Evolutionary conservation across 23 red algal species (phyloP).

Genomic region (Agarophyton chilense): DNA sequence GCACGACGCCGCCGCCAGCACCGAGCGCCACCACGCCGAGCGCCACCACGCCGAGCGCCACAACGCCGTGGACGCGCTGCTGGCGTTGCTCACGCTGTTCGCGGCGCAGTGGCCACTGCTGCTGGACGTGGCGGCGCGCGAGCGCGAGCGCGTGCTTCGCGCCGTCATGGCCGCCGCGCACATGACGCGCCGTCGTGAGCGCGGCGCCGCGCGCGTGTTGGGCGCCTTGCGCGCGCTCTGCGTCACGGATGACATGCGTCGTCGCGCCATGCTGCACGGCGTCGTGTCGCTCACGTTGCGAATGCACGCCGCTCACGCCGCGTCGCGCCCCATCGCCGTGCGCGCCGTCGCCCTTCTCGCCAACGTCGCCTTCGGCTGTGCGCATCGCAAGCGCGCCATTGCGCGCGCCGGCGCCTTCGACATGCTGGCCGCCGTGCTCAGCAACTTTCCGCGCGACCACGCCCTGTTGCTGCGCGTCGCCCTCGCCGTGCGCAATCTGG

Average conservation of each 20-base stretch:
- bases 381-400: constrained; percentile 42
- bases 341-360: constrained; percentile 14
- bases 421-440: constrained; percentile 36
- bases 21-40: too few species aligned
- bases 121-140: background rate
- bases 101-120: constrained; percentile 15
- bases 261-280: constrained; percentile 36
- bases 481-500: constrained; percentile 48
- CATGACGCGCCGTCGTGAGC: background rate
- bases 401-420: constrained; percentile 10
- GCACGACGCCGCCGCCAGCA: too few species aligned
- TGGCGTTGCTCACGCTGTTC: too few species aligned
- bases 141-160: background rate
- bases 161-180: background rate
- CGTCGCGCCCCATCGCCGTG: background rate
- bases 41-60: too few species aligned
- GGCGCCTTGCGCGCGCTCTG: constrained; percentile 12
- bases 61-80: too few species aligned
- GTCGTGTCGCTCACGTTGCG: background rate
- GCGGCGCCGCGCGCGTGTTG: background rate
- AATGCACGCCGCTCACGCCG: constrained; percentile 31
- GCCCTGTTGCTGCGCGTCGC: background rate
- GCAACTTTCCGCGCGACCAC: constrained; percentile 17
- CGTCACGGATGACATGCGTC: constrained; percentile 24
- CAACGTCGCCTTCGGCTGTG: constrained; percentile 49